These are phyloP conservation scores for Fusarium siculi DNA, from an alignment of 2,329 filamentous ascomycete genomes.

Conservation along the genomic window DNA sequence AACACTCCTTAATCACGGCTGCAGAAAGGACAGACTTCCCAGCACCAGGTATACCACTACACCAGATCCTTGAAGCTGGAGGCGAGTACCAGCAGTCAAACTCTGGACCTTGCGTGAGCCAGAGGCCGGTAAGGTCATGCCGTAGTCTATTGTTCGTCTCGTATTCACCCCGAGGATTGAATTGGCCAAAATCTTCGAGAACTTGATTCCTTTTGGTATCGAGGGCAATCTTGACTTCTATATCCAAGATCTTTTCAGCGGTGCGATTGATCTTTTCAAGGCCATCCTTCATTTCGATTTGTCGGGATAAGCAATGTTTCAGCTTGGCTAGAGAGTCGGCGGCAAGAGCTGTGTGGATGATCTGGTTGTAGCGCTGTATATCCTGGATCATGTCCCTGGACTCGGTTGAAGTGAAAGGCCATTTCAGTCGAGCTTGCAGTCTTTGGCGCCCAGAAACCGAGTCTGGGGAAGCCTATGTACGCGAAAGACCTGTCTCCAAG, in stretches of 20 bases:
- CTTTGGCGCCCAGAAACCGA: background rate
- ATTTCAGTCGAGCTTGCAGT: background rate
- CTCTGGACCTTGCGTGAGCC: background rate
- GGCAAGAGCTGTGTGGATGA: background rate
- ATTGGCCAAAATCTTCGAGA: background rate
- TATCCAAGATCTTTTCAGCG: background rate
- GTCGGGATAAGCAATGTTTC: background rate
- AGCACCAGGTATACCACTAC: background rate
- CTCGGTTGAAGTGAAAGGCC: constrained; percentile 2
- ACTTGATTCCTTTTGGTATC: background rate
- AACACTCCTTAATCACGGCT: background rate
- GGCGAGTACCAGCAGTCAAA: background rate
- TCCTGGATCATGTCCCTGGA: background rate
- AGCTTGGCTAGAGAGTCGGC: background rate
- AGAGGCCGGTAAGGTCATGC: background rate
- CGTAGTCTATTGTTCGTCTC: background rate
- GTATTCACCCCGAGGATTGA: background rate
- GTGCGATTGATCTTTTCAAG: background rate
- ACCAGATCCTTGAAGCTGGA: background rate
- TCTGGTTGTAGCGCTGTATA: background rate
- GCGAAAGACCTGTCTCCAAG: background rate
- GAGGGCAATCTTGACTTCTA: background rate
- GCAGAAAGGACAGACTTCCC: background rate
- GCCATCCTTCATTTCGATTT: background rate
- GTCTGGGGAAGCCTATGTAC: background rate